Percentiles rank a stretch among this genome's conserved stretches.
These are phyloP conservation scores for Salix arbutifolia DNA, from an alignment of 345 rosid species.

Conservation along the genomic window DNA sequence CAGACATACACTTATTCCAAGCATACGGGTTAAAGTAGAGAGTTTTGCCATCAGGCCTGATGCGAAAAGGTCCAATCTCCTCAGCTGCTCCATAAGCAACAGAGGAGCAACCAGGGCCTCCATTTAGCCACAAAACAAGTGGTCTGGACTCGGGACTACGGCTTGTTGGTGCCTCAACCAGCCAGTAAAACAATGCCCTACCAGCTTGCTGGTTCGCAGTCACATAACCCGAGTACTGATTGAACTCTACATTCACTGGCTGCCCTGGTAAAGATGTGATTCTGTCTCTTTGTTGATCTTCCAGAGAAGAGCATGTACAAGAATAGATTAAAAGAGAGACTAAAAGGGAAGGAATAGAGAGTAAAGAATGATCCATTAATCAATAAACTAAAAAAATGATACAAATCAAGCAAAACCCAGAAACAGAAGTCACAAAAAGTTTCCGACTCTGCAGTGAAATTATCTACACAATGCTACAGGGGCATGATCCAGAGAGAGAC, in stretches of 20 bases:
- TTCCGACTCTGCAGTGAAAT: not conserved
- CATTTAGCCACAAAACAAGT: conserved; percentile 85
- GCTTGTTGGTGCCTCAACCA: conserved; percentile 65
- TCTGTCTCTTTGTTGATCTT: conserved; percentile 55
- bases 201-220: conserved; percentile 78
- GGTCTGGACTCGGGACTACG: conserved; percentile 64
- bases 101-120: conserved; percentile 96
- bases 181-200: conserved; percentile 88
- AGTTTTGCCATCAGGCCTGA: conserved; percentile 65
- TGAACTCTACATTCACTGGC: conserved; percentile 56
- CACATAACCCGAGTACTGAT: conserved; percentile 83
- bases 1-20: conserved; percentile 62
- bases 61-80: conserved; percentile 82
- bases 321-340: conserved; percentile 22
- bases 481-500: not conserved
- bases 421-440: conserved; percentile 16
- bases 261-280: conserved; percentile 71
- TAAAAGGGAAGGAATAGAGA: conserved; percentile 15
- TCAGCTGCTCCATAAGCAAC: conserved; percentile 81
- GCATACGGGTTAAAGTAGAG: conserved; percentile 73
- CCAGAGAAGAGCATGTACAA: conserved; percentile 24
- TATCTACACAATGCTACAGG: not conserved
- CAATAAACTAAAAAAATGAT: conserved; percentile 2
- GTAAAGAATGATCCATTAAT: conserved; percentile 34
- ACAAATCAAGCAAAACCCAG: conserved; percentile 23